These are phyloP conservation scores for Podospora bellae-mahoneyi DNA, from an alignment of 495 filamentous ascomycete species.

Conservation along the genomic window DNA sequence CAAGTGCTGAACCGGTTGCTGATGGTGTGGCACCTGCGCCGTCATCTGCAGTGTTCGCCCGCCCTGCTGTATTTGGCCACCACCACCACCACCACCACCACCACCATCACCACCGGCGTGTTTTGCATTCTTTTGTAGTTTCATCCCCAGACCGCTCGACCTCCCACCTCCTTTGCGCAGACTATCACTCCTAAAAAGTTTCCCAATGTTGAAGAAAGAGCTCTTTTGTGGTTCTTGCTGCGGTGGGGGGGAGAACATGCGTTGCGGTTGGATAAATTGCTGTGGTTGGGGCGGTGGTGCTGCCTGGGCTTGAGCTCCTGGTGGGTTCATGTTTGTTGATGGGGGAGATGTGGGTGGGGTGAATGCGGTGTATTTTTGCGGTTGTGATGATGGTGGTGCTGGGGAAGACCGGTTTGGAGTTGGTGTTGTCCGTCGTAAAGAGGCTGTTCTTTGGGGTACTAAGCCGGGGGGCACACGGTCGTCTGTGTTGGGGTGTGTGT, in stretches of 20 bases:
- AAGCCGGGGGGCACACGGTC: not conserved
- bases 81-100: too few relatives aligned
- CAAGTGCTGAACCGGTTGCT: conserved; percentile 3
- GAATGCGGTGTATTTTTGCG: not conserved
- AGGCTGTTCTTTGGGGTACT: not conserved
- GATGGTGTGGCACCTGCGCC: conserved; percentile 4
- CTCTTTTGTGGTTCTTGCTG: not conserved
- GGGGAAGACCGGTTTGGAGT: not conserved
- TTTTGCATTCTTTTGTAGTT: not conserved
- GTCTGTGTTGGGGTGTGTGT: not conserved
- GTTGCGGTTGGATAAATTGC: not conserved
- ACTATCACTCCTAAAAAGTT: not conserved
- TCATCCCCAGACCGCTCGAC: not conserved
- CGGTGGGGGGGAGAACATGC: not conserved
- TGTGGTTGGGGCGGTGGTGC: too few relatives aligned
- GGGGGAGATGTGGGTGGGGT: not conserved
- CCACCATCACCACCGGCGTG: too few relatives aligned
- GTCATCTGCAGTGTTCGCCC: conserved; percentile 9
- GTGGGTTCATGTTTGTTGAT: not conserved
- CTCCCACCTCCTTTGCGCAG: not conserved
- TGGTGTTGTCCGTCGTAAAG: not conserved
- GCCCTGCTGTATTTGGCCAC: not conserved
- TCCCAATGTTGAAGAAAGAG: not conserved
- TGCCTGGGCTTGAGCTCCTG: not conserved
- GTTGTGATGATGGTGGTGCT: not conserved